Conservation (phyloP, 192 early-diverging fungal species). For the Coemansia sp. region DNA sequence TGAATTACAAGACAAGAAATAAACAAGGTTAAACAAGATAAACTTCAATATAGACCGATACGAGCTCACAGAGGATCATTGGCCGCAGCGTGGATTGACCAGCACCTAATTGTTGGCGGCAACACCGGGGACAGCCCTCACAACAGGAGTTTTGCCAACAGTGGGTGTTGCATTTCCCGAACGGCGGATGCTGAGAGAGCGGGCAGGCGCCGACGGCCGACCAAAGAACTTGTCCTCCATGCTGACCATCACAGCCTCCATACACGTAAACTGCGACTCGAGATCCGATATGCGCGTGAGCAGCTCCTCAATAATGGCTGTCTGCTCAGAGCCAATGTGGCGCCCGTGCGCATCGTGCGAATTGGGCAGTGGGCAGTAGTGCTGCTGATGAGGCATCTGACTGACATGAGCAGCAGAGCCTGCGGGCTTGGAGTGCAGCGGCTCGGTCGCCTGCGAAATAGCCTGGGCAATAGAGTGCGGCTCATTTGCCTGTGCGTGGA, state of each 20-base stretch:
- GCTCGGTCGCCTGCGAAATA: conserved; percentile 7
- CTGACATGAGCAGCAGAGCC: background rate
- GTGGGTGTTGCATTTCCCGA: conserved; percentile 3
- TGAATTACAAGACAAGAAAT: too few species aligned
- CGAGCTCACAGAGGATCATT: too few species aligned
- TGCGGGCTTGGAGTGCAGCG: background rate
- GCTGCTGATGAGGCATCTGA: background rate
- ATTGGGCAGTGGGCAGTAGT: background rate
- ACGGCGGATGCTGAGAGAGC: conserved; percentile 20
- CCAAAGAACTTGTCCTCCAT: conserved; percentile 35
- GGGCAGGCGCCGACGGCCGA: conserved; percentile 5
- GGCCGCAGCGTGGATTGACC: too few species aligned
- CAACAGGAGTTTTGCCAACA: conserved; percentile 18
- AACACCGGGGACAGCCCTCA: background rate
- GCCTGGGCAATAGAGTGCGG: conserved; percentile 10
- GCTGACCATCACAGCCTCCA: conserved; percentile 37
- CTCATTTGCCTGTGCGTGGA: conserved; percentile 14
- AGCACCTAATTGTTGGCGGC: background rate
- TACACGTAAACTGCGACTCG: conserved; percentile 36
- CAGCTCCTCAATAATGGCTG: conserved; percentile 5
- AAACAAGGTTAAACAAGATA: too few species aligned
- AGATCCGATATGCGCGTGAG: conserved; percentile 31
- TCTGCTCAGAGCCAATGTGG: background rate
- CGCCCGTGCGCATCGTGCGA: background rate
- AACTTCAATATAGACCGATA: too few species aligned